Percentiles rank a stretch among this genome's conserved stretches.
These are phyloP conservation scores for Phytophthora syringae DNA, from an alignment of 352 stramenopile species.

Conservation along the genomic window DNA sequence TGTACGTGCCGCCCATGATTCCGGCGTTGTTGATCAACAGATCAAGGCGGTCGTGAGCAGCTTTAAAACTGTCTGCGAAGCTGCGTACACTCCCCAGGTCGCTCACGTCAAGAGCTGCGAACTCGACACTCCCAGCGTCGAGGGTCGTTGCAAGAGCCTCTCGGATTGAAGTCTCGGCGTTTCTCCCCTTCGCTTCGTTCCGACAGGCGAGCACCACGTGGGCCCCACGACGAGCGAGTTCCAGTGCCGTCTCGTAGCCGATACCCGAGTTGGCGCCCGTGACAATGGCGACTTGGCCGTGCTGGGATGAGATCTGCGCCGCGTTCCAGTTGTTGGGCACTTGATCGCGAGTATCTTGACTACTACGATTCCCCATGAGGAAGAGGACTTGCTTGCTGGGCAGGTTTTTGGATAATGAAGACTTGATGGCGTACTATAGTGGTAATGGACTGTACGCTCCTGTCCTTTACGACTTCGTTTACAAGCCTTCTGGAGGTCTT, in stretches of 20 bases:
- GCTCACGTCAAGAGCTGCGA: conserved; percentile 58
- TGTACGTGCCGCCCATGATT: conserved; percentile 50
- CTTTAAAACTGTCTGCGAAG: conserved; percentile 48
- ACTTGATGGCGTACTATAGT: no score
- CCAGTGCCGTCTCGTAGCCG: conserved; percentile 32
- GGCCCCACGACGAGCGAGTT: conserved; percentile 19
- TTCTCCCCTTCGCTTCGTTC: conserved; percentile 1
- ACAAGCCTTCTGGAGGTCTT: not conserved
- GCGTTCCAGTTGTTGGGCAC: conserved; percentile 17
- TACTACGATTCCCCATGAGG: not conserved
- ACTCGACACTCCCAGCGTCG: conserved; percentile 42
- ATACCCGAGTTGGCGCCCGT: conserved; percentile 26
- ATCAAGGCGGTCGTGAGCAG: conserved; percentile 41
- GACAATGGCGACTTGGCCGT: conserved; percentile 23
- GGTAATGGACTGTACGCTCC: no score
- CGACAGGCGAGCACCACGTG: conserved; percentile 43
- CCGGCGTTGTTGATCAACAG: conserved; percentile 78
- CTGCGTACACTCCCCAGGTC: conserved; percentile 47
- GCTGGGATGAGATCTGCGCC: conserved; percentile 17
- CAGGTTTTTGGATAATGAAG: not conserved
- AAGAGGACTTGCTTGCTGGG: not conserved
- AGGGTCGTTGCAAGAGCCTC: not conserved
- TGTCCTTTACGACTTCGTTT: not conserved
- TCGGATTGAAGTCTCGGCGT: conserved; percentile 15
- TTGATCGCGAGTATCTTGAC: not conserved